Base-by-base conservation (phyloP, 1,284 basidiomycete genomes). In the Melampsora americana region DNA sequence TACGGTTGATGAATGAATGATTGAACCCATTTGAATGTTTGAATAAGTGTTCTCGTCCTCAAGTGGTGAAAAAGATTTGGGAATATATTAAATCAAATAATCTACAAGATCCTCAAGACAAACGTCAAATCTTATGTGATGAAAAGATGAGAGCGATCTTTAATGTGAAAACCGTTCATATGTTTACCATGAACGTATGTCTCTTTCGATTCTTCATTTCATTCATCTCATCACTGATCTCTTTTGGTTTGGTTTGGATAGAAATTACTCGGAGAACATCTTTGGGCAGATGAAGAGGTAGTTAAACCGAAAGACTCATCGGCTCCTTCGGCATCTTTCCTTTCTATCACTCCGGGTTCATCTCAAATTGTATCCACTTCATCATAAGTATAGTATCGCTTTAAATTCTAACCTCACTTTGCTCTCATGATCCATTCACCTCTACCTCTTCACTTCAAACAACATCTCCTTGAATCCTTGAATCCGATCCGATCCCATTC, bases 61-160 rank as follows among this genome's bases (percentile, higher is more conserved):
- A 92, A 80, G 90, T 92, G 44, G 92, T 93, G 66, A 94, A 93
- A 83, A 88, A 89, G 77, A 84, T 94, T 4, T 94, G 92, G 92
- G 87, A 86, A 14, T 90, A 93, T 83, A 93, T 94, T 83, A 92
- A 91, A 82, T 85, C 81, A 12, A 87, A 91, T 78, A 85, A 88
- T 44, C 84, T 93, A 64, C 92, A 94, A 83, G 92, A 93, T 81
- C 91, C 92, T 3, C 82, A 81, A 7, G 91, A 93, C 83, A 90
- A 86, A 83, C 87, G 87, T 77, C 90, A 92, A 83, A 93, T 94
- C 77, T 79, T 93, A 1, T 93, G 92, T 80, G 92, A 94, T 82
- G 84, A 86, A 39, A 85, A 84, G 53, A 83, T 93, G 79, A 86
- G 86, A 77, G 87, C 87, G 12, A 86, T 93, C 46, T 93, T 93